Base-by-base conservation (phyloP, 345 rosid species). In the Draba incana region DNA sequence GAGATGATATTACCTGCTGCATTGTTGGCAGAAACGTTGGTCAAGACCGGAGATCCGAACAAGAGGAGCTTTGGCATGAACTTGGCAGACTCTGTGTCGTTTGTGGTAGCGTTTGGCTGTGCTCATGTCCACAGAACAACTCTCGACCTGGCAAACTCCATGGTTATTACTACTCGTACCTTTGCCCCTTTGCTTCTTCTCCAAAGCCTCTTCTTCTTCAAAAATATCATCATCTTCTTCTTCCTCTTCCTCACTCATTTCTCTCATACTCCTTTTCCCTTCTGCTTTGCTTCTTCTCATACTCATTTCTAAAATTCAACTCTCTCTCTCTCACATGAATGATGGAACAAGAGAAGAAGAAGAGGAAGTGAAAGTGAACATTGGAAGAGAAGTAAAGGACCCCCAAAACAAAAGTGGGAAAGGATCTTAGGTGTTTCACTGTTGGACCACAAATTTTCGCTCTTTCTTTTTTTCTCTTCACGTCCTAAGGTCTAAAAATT, bases 1-100 rank as follows among this genome's bases (percentile, higher is more conserved):
- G 0, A 20, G 30, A 15, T 10, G 24, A 8, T 9, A 5, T n/a
- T n/a, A 83, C 99, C 92, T 91, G 97, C 99, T 94, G 75, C 99
- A 94, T 89, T 91, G 99, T 77, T 94, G 99, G 81, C 99, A 94
- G 69, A 94, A 94, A 62, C 99, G 94, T 74, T 87, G 88, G 6
- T 78, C 86, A 56, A 74, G 69, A 43, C 91, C 97, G 24, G 72
- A 79, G 58, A 94, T 81, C 53, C 49, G 72, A 39, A 82, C 97
- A 15, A 51, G 52, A 3, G 91, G 27, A 62, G 91, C 86, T 78
- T 86, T 94, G 75, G 99, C 89, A 39, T 94, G 99, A 74, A 48
- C 38, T 74, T 94, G 92, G 28, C 99, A 94, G 23, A 94, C 97
- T 76, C 82, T 94, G 75, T 94, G 99, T 31, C 99, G 85, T 68